Percentiles rank a stretch among this genome's conserved stretches.
phyloP scores from a whole-genome alignment of 2,329 filamentous ascomycete species.

The Cadophora sp. region DNA sequence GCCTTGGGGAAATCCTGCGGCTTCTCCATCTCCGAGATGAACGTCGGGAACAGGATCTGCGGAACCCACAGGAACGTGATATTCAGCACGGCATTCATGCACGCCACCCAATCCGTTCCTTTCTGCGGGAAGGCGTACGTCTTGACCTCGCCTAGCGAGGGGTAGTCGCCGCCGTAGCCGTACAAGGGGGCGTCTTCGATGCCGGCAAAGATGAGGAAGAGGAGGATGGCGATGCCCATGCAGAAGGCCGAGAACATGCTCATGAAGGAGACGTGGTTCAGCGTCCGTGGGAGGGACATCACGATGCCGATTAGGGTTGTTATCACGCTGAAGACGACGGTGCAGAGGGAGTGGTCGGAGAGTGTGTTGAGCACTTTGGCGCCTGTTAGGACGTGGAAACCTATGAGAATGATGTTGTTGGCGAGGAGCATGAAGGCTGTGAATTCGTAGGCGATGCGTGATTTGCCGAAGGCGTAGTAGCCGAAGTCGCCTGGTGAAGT shows the following conservation, averaged over 20 bases:
- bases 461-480: slow-evolving; percentile 54
- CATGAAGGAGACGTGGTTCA: slow-evolving; percentile 57
- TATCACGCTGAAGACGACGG: slow-evolving; percentile 56
- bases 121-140: slow-evolving; percentile 55
- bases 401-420: slow-evolving; percentile 58
- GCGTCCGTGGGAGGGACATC: slow-evolving; percentile 52
- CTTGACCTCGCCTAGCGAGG: slow-evolving; percentile 49
- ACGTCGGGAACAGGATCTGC: slow-evolving; percentile 58
- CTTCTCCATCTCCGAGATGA: slow-evolving; percentile 57
- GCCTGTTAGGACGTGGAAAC: slow-evolving; percentile 57
- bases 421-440: slow-evolving; percentile 55
- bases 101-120: slow-evolving; percentile 54
- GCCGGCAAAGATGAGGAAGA: slow-evolving; percentile 56
- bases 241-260: slow-evolving; percentile 51
- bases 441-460: slow-evolving; percentile 52
- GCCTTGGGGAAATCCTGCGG: slow-evolving; percentile 58
- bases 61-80: slow-evolving; percentile 58
- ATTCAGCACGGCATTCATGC: slow-evolving; percentile 57
- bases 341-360: slow-evolving; percentile 55
- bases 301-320: slow-evolving; percentile 53
- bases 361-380: slow-evolving; percentile 57
- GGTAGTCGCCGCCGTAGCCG: slow-evolving; percentile 54
- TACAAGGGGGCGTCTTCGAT: slow-evolving; percentile 52
- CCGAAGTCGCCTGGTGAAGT: slow-evolving; percentile 50
- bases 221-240: slow-evolving; percentile 56